Percentiles rank a stretch among this genome's conserved stretches.
Evolutionary conservation across 2,329 filamentous ascomycete species (phyloP).

Genomic region (Podosphaera leucotricha): DNA sequence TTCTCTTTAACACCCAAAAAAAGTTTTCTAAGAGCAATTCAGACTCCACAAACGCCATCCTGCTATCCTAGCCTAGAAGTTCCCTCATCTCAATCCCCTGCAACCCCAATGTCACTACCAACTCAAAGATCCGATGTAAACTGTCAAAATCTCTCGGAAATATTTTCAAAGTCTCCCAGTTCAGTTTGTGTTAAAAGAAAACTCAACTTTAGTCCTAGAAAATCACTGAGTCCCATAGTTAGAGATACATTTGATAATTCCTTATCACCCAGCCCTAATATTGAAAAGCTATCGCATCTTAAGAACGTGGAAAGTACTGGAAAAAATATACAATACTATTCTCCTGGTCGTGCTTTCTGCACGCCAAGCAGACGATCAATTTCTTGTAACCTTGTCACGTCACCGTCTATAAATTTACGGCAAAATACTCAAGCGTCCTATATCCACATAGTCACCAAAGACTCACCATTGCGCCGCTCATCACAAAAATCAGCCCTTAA

Average conservation of each 20-base stretch:
- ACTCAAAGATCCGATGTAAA: slow-evolving; percentile 4
- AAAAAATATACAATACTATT: slow-evolving; percentile 7
- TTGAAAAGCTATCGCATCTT: slow-evolving; percentile 7
- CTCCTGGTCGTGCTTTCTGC: slow-evolving; percentile 3
- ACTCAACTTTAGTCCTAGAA: slow-evolving; percentile 2
- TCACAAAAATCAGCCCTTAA: background rate
- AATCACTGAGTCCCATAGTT: slow-evolving; percentile 9
- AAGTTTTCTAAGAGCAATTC: slow-evolving; percentile 4
- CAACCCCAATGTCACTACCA: slow-evolving; percentile 11
- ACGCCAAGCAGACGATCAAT: slow-evolving; percentile 10
- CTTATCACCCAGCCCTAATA: slow-evolving; percentile 1
- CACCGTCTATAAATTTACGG: slow-evolving; percentile 6
- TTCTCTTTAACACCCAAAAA: slow-evolving; percentile 1
- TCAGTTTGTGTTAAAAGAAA: slow-evolving; percentile 7
- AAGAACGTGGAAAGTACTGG: slow-evolving; percentile 12
- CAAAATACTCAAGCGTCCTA: background rate
- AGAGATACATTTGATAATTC: slow-evolving; percentile 11
- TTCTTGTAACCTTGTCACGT: slow-evolving; percentile 13
- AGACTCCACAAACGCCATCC: slow-evolving; percentile 11
- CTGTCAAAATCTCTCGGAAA: slow-evolving; percentile 8
- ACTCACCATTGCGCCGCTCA: background rate
- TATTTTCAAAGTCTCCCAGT: slow-evolving; percentile 9
- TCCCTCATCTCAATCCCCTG: slow-evolving; percentile 16
- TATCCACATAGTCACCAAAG: background rate
- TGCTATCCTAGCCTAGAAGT: slow-evolving; percentile 9